phyloP scores from a whole-genome alignment of 805 yeast genomes.

The Clavispora fructus region DNA sequence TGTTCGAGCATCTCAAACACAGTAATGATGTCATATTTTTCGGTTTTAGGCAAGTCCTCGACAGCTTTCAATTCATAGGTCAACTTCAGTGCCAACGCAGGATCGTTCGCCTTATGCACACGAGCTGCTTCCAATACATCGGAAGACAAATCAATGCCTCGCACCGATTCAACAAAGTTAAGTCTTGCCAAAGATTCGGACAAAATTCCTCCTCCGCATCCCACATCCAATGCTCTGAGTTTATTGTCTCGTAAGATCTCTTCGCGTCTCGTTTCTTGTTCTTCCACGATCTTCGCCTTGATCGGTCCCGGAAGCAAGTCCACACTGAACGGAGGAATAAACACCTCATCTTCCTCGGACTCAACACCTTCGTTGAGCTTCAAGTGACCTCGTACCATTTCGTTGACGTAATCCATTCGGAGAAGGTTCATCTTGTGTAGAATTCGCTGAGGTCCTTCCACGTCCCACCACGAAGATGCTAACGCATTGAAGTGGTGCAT shows the following conservation, averaged over 20 bases:
- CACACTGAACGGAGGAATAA: conserved; percentile 73
- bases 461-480: conserved; percentile 99
- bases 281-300: conserved; percentile 40
- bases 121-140: conserved; percentile 81
- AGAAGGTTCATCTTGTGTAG: conserved; percentile 90
- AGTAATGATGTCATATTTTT: conserved; percentile 70
- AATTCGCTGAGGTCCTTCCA: conserved; percentile 86
- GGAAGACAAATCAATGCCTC: conserved; percentile 79
- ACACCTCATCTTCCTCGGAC: conserved; percentile 42
- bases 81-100: conserved; percentile 50
- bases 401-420: conserved; percentile 80
- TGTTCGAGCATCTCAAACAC: conserved; percentile 95
- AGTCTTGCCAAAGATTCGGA: conserved; percentile 83
- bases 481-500: conserved; percentile 75
- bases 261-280: conserved; percentile 45
- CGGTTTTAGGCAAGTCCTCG: conserved; percentile 47
- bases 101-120: conserved; percentile 63
- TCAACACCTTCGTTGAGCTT: conserved; percentile 31
- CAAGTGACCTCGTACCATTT: conserved; percentile 45
- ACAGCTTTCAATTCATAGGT: conserved; percentile 57
- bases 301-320: conserved; percentile 61
- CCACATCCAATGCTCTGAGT: conserved; percentile 72
- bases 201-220: conserved; percentile 98
- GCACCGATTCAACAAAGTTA: conserved; percentile 54
- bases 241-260: conserved; percentile 30